These are phyloP conservation scores for Dictyostelium capitatum DNA, from an alignment of 78 protist species.

Conservation along the genomic window DNA sequence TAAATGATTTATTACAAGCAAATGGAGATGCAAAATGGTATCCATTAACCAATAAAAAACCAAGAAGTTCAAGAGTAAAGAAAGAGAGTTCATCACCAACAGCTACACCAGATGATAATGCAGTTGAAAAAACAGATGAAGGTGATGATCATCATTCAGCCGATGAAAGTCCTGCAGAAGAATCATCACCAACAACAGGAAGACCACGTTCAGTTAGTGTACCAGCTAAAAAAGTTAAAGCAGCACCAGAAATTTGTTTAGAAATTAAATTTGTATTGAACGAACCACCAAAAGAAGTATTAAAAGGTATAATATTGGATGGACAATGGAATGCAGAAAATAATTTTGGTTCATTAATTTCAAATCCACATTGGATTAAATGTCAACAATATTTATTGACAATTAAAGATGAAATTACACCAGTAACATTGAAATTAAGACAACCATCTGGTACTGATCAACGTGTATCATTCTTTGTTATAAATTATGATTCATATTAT, in stretches of 20 bases:
- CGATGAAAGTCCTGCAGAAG: slow-evolving; percentile 43
- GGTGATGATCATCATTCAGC: slow-evolving; percentile 31
- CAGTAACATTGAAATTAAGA: slow-evolving; percentile 37
- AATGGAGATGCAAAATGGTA: slow-evolving; percentile 70
- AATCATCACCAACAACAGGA: background rate
- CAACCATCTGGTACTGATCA: slow-evolving; percentile 76
- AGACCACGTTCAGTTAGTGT: slow-evolving; percentile 43
- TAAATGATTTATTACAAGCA: slow-evolving; percentile 46
- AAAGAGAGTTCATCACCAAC: background rate
- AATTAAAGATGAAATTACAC: slow-evolving; percentile 40
- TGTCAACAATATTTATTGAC: slow-evolving; percentile 58
- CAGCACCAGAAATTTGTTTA: slow-evolving; percentile 60
- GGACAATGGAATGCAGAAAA: slow-evolving; percentile 67
- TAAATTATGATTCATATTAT: slow-evolving; percentile 63
- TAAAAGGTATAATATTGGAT: slow-evolving; percentile 67
- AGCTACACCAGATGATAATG: slow-evolving; percentile 25
- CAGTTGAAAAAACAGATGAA: slow-evolving; percentile 12
- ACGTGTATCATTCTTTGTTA: slow-evolving; percentile 60
- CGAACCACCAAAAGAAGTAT: slow-evolving; percentile 82
- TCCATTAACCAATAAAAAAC: slow-evolving; percentile 38
- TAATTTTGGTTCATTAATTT: slow-evolving; percentile 49
- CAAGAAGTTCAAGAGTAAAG: slow-evolving; percentile 26
- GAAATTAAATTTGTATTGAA: slow-evolving; percentile 56
- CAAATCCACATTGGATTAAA: slow-evolving; percentile 80
- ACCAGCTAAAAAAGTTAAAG: slow-evolving; percentile 65